Evolutionary conservation across 371 early-diverging fungal species (phyloP), one percentile per base, ranked within the genome.

Genomic region (Mucor mucedo): DNA sequence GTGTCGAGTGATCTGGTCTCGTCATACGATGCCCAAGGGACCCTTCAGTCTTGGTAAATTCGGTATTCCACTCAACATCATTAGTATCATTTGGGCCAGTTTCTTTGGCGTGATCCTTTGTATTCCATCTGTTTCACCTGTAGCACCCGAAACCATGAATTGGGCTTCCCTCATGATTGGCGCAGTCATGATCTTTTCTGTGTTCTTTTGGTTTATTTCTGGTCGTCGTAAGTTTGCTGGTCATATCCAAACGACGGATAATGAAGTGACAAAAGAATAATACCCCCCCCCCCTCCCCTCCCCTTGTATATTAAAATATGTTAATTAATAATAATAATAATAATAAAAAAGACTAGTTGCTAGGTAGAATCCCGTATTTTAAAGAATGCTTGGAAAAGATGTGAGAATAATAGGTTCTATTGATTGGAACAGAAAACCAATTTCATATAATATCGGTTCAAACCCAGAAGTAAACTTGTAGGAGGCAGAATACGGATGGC

Each of bases 81-180:
- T 76, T 35, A 69, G 70, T 28, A 16, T 72, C 38, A 13, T 67
- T 13, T 76, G 76, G 76, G 67, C 64, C 8, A 39, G 48, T 10
- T 72, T 76, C 55, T 66, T 75, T 59, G 58, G 63, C 3, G 56
- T 75, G 29, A 61, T 75, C 14, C 63, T 75, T 14, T 72, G 63
- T 60, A 66, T 75, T 41, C 75, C 72, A n/a, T 55, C 60, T 2
- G 21, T 55, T 9, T 55, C 44, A 16, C 72, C 72, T 28, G 75
- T 74, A 2, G 28, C 32, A n/a, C 40, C 75, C 1, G 62, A 52
- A 7, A 52, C 68, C 0, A 74, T 74, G 75, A 74, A 74, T 30
- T 74, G 65, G 62, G 65, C 75, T 2, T 65, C 69, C 21, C 47
- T 74, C 6, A 74, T 74, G 75, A 71, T 74, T 53, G 63, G 69